Evolutionary conservation across 2,329 filamentous ascomycete genomes (phyloP).

Genomic region (Stachybotrys chlorohalonatus): DNA sequence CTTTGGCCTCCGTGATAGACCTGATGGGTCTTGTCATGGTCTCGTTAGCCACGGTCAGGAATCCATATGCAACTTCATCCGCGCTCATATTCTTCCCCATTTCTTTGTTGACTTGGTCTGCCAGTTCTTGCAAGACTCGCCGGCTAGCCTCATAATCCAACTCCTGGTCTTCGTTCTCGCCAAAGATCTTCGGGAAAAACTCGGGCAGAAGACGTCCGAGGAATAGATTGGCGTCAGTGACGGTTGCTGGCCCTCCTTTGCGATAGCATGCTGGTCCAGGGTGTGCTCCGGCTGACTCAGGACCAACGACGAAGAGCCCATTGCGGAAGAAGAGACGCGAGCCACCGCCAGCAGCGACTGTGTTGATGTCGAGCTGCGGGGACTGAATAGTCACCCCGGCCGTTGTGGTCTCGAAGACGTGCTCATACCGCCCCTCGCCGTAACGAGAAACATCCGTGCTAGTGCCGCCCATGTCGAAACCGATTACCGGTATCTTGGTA

Average conservation of each 20-base stretch:
- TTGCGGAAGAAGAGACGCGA: constrained; percentile 81
- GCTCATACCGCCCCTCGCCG: constrained; percentile 76
- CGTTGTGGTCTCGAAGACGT: constrained; percentile 89
- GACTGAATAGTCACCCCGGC: constrained; percentile 92
- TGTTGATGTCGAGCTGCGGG: constrained; percentile 90
- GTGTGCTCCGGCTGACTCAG: constrained; percentile 80
- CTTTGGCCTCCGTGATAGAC: constrained; percentile 84
- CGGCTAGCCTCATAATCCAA: constrained; percentile 69
- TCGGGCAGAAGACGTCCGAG: constrained; percentile 77
- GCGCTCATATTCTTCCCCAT: constrained; percentile 60
- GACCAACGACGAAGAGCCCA: constrained; percentile 82
- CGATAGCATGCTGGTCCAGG: constrained; percentile 87
- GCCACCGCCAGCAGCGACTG: constrained; percentile 83
- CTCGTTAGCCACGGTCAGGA: constrained; percentile 84
- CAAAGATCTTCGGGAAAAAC: constrained; percentile 94
- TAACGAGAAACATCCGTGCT: constrained; percentile 88
- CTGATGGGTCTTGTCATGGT: constrained; percentile 86
- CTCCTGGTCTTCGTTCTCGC: constrained; percentile 74
- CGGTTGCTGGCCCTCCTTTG: constrained; percentile 79
- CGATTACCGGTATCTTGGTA: constrained; percentile 79
- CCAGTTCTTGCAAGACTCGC: constrained; percentile 65
- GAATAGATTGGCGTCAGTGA: constrained; percentile 88
- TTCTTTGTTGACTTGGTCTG: constrained; percentile 70
- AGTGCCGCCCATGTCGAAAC: constrained; percentile 94
- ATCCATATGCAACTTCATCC: constrained; percentile 84